A percentile compares a stretch with the other conserved stretches of the same genome.
These are phyloP conservation scores for Xylariaceae sp. DNA, from an alignment of 2,329 filamentous ascomycete species.

Conservation along the genomic window DNA sequence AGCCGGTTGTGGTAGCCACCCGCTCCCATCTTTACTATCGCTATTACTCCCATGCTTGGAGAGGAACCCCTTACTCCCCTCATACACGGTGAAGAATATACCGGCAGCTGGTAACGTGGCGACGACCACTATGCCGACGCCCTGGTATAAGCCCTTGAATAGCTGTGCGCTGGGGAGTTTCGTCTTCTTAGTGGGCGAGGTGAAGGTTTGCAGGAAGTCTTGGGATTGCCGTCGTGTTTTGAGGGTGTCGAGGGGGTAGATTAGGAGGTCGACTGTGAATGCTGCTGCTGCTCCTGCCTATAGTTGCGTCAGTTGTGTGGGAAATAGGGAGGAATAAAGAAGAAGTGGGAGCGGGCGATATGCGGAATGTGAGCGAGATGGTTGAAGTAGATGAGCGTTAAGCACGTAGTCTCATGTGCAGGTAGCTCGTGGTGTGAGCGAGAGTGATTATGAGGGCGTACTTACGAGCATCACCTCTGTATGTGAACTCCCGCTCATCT, in stretches of 20 bases:
- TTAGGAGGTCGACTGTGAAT: conserved; percentile 78
- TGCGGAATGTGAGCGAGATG: too few species aligned
- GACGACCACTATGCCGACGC: conserved; percentile 78
- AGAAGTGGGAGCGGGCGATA: too few species aligned
- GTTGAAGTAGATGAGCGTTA: background rate
- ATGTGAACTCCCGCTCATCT: conserved; percentile 29
- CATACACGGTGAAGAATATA: conserved; percentile 88
- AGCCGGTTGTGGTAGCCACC: conserved; percentile 59
- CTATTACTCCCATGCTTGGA: conserved; percentile 46
- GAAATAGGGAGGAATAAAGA: too few species aligned
- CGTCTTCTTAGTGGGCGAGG: conserved; percentile 51
- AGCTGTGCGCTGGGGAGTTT: conserved; percentile 44
- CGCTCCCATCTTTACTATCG: background rate
- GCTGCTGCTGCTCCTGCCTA: conserved; percentile 83
- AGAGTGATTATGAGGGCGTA: background rate
- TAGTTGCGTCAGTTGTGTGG: conserved; percentile 1
- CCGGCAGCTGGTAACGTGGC: conserved; percentile 82
- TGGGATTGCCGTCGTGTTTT: conserved; percentile 83
- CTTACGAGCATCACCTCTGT: conserved; percentile 31
- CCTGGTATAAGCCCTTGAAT: conserved; percentile 79
- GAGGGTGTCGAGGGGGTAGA: conserved; percentile 86
- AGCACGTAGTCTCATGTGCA: background rate
- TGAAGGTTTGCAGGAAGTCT: conserved; percentile 67
- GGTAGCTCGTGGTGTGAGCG: background rate
- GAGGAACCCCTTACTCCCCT: conserved; percentile 67